Percentiles rank a stretch among this genome's conserved stretches.
Conservation (phyloP, 208 protist species). For the Porcisia deanei region DNA sequence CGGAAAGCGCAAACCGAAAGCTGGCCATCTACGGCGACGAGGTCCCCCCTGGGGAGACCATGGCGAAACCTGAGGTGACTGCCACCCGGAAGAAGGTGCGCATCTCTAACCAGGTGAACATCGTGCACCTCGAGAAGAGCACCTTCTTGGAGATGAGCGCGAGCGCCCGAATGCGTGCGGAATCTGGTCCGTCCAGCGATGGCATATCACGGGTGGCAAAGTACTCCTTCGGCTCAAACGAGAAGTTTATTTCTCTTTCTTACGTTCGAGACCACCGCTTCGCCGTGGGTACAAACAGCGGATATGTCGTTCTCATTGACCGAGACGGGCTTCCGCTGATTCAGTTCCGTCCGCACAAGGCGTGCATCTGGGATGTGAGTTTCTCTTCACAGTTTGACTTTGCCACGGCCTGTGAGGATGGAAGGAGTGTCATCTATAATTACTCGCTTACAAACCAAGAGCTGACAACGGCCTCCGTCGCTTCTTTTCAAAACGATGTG, state of each 20-base stretch:
- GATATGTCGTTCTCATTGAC: conserved; percentile 89
- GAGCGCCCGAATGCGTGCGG: conserved; percentile 49
- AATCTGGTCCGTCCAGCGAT: conserved; percentile 54
- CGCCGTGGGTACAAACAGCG: conserved; percentile 86
- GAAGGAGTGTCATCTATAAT: conserved; percentile 87
- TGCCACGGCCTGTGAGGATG: conserved; percentile 85
- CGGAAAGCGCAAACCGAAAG: conserved; percentile 57
- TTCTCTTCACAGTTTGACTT: conserved; percentile 88
- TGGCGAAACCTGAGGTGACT: conserved; percentile 53
- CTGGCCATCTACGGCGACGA: conserved; percentile 62
- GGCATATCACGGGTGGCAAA: conserved; percentile 79
- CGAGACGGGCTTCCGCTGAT: conserved; percentile 83
- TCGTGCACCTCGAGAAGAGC: conserved; percentile 87
- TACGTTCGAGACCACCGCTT: conserved; percentile 81
- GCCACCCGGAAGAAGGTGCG: conserved; percentile 65
- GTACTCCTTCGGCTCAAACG: conserved; percentile 81
- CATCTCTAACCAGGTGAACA: conserved; percentile 87
- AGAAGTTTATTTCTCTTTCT: conserved; percentile 91
- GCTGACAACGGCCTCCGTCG: conserved; percentile 76
- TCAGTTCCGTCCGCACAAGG: conserved; percentile 88
- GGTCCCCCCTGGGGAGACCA: conserved; percentile 14
- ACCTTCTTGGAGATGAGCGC: conserved; percentile 90
- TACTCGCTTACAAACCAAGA: conserved; percentile 83
- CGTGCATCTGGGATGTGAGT: conserved; percentile 89
- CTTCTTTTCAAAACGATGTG: conserved; percentile 88